Conservation (phyloP, 108 stramenopile genomes). For the Cyclostephanos tholiformis region DNA sequence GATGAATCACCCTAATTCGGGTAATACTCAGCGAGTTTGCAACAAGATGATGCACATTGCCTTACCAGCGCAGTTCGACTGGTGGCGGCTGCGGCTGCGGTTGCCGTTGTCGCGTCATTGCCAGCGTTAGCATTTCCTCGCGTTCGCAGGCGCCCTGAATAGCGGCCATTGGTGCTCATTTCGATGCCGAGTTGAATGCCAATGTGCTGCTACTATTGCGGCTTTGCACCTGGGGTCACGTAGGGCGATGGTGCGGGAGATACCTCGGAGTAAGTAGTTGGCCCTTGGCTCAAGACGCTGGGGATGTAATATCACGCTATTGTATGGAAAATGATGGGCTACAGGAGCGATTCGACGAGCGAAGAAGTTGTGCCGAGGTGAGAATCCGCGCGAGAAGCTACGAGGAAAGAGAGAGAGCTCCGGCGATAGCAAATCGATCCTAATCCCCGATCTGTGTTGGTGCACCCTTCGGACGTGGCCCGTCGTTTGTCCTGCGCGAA, state of each 20-base stretch:
- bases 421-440: not conserved
- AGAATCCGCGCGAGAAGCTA: not conserved
- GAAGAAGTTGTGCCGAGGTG: not conserved
- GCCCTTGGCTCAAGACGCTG: not conserved
- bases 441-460: not conserved
- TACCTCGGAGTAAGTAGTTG: not conserved
- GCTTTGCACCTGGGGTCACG: not conserved
- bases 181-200: not conserved
- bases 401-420: not conserved
- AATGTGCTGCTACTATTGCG: not conserved
- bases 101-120: conserved; percentile 19
- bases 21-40: not conserved
- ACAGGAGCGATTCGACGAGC: not conserved
- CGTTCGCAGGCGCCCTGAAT: conserved; percentile 31
- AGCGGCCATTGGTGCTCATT: conserved; percentile 13
- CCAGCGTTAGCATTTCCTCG: conserved; percentile 19
- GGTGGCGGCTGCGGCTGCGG: conserved; percentile 7
- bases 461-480: not conserved
- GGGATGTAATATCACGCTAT: not conserved
- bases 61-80: conserved; percentile 39
- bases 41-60: not conserved
- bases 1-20: not conserved
- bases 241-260: not conserved
- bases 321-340: not conserved
- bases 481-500: not conserved